Base-by-base conservation (phyloP, 805 yeast species). In the Spathaspora girioi region DNA sequence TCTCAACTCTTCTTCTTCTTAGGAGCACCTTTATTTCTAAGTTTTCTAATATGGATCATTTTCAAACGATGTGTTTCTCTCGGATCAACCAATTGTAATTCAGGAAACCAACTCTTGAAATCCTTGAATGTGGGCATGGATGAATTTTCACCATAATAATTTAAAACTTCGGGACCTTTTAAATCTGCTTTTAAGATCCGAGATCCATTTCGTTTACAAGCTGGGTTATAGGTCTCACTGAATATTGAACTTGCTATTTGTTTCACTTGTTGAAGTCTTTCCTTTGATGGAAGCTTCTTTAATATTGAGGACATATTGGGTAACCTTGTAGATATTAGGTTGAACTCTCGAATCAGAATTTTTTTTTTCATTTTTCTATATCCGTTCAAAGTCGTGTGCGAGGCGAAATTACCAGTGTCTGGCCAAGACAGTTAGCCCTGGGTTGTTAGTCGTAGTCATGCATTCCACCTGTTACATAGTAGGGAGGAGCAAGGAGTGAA, bases 21-120 rank as follows among this genome's bases (percentile, higher is more conserved):
- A 60, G 94, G 96, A 11, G 94, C 90, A 68, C 93, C 92, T 70
- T 88, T 88, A 69, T 89, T 92, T 81, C 94, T 87, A 79, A 87
- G 84, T 76, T 84, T 87, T 69, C 89, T 78, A 51, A 71, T 75
- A 32, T 62, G 82, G 19, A 82, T 83, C 81, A 83, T 83, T 53
- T 74, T 78, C 54, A 86, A 62, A 68, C 96, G 78, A 68, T 85
- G 83, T 43, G 77, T 81, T 65, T 88, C 96, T 54, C 80, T 82
- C 50, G 86, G 87, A 58, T 87, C 86, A 5, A 78, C 76, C 56
- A 88, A 78, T 48, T 74, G 72, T 54, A 74, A 66, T 50, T 72
- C 77, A 59, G 77, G 78, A 58, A 73, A 83, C 68, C 83, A 70
- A 38, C 71, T 66, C 61, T 79, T 80, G 64, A 86, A 73, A 58